Percentiles rank a stretch among this genome's conserved stretches.
Conservation (phyloP, 2,329 filamentous ascomycete genomes). For the Botrytis hyacinthi region DNA sequence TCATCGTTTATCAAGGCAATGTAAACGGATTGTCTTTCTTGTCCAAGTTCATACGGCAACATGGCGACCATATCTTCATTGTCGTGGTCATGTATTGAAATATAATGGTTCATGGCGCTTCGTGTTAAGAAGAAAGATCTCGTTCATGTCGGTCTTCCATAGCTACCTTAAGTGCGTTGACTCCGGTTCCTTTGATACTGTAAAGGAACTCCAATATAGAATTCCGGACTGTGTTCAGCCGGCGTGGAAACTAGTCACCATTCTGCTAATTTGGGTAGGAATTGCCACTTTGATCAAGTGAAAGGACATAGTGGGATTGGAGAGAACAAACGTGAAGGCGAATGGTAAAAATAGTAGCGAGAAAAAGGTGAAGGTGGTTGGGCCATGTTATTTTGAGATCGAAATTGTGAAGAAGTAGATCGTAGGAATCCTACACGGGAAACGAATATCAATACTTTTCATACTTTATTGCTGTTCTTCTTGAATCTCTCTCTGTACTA, state of each 20-base stretch:
- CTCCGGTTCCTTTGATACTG: background rate
- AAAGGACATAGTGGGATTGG: background rate
- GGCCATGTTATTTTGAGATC: background rate
- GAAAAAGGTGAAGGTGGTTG: background rate
- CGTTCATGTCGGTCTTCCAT: background rate
- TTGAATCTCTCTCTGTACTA: fast-evolving
- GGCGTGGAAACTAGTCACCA: background rate
- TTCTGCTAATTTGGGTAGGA: background rate
- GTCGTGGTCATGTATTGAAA: fast-evolving
- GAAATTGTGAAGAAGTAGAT: background rate
- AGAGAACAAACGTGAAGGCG: background rate
- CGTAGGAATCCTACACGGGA: background rate
- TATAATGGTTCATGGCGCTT: background rate
- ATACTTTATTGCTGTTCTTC: background rate
- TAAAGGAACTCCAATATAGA: fast-evolving
- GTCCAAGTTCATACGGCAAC: background rate
- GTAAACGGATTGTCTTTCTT: background rate
- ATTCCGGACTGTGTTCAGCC: background rate
- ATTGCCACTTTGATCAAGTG: fast-evolving
- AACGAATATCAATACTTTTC: background rate
- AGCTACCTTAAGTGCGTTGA: background rate
- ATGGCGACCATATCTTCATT: no score
- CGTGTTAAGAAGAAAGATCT: background rate
- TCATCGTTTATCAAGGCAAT: background rate
- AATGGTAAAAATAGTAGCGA: background rate